phyloP scores from a whole-genome alignment of 2,329 filamentous ascomycete genomes.

The Phialophora expanda region DNA sequence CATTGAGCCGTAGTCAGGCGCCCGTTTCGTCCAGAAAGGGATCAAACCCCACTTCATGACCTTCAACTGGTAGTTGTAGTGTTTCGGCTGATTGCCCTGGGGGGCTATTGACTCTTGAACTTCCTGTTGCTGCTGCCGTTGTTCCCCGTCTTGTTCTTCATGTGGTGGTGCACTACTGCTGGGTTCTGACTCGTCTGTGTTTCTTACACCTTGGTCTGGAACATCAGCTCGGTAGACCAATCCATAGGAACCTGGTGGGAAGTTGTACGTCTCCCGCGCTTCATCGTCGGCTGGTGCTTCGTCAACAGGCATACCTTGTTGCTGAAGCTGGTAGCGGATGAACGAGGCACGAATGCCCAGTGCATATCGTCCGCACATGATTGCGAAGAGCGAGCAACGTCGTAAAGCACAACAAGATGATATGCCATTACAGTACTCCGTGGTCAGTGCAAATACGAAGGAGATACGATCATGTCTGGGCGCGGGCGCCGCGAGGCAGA shows the following conservation, averaged over 20 bases:
- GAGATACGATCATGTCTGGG: not conserved
- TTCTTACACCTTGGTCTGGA: constrained; percentile 63
- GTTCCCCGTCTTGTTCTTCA: constrained; percentile 25
- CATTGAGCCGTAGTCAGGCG: constrained; percentile 75
- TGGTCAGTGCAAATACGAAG: constrained; percentile 7
- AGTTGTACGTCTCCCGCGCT: constrained; percentile 82
- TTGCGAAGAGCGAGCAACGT: constrained; percentile 19
- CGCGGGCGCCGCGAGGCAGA: not conserved
- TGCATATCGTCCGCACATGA: constrained; percentile 72
- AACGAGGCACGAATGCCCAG: constrained; percentile 72
- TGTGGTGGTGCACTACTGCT: constrained; percentile 22
- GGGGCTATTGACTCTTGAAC: constrained; percentile 25
- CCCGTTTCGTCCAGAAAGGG: constrained; percentile 89
- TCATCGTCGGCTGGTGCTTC: constrained; percentile 74
- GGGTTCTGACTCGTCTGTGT: constrained; percentile 37
- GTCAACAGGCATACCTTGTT: constrained; percentile 74
- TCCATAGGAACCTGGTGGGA: constrained; percentile 85
- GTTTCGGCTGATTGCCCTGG: constrained; percentile 34
- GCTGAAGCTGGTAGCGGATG: constrained; percentile 73
- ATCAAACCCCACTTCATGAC: constrained; percentile 96
- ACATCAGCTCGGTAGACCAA: constrained; percentile 82
- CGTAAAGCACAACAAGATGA: not conserved
- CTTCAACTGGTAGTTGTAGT: constrained; percentile 77
- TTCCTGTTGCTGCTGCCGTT: constrained; percentile 10
- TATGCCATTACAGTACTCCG: not conserved